Conservation (phyloP, 2,329 filamentous ascomycete genomes). For the Aaosphaeria pasadenensis region DNA sequence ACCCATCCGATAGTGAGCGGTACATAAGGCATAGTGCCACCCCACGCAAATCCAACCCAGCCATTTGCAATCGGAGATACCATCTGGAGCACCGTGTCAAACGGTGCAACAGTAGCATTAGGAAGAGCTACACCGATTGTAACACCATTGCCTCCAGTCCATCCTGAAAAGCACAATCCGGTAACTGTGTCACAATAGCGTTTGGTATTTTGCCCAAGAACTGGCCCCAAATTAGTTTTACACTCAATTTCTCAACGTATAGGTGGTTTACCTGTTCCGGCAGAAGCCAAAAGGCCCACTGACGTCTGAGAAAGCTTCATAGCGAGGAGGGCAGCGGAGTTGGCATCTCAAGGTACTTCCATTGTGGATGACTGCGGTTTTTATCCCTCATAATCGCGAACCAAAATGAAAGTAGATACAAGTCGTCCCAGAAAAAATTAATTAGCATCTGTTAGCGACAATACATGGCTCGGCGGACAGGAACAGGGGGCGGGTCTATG, state of each 20-base stretch:
- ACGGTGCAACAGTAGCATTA: slow-evolving; percentile 23
- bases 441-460: slow-evolving; percentile 11
- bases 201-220: slow-evolving; percentile 12
- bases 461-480: slow-evolving; percentile 9
- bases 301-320: slow-evolving; percentile 12
- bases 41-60: slow-evolving; percentile 51
- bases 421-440: slow-evolving; percentile 5
- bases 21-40: slow-evolving; percentile 50
- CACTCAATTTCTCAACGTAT: background rate
- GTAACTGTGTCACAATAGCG: slow-evolving; percentile 22
- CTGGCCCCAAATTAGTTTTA: slow-evolving; percentile 4
- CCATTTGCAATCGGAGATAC: slow-evolving; percentile 43
- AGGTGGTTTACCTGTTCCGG: slow-evolving; percentile 10
- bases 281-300: slow-evolving; percentile 5
- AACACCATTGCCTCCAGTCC: slow-evolving; percentile 36
- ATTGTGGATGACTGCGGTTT: too few species aligned
- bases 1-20: slow-evolving; percentile 47
- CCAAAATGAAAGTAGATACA: too few species aligned
- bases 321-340: slow-evolving; percentile 1
- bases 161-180: slow-evolving; percentile 43
- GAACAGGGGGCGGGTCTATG: slow-evolving; percentile 13
- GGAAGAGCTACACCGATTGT: slow-evolving; percentile 37
- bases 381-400: too few species aligned
- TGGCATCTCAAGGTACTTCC: slow-evolving; percentile 1
- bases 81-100: slow-evolving; percentile 46